These are phyloP conservation scores for Teratosphaeria nubilosa DNA, from an alignment of 2,329 filamentous ascomycete species.

Conservation along the genomic window DNA sequence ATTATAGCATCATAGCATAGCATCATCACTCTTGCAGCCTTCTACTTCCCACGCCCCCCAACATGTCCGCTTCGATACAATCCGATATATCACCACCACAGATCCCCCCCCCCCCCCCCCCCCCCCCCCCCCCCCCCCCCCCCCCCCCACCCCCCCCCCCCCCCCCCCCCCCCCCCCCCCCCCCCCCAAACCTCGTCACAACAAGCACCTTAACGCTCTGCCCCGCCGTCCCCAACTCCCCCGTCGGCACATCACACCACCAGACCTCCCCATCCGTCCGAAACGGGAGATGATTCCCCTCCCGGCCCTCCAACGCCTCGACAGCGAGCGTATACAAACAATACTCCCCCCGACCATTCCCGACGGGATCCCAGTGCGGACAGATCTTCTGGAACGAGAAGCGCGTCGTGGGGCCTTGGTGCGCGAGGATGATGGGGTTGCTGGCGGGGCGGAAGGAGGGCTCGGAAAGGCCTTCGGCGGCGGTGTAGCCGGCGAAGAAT, in stretches of 20 bases:
- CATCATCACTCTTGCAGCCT: not conserved
- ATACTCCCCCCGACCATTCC: slow-evolving; percentile 53
- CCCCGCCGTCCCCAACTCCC: slow-evolving; percentile 57
- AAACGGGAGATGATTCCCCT: slow-evolving; percentile 60
- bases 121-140: slow-evolving; percentile 41
- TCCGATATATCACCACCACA: too few species aligned
- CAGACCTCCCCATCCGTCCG: slow-evolving; percentile 67
- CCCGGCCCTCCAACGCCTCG: slow-evolving; percentile 49
- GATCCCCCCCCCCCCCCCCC: slow-evolving; percentile 37
- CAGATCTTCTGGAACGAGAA: slow-evolving; percentile 77
- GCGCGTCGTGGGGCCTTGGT: slow-evolving; percentile 38
- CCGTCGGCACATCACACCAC: slow-evolving; percentile 63
- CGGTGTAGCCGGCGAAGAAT: slow-evolving; percentile 38
- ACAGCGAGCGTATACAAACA: slow-evolving; percentile 62
- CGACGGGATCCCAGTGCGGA: slow-evolving; percentile 69
- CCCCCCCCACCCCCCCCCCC: too few species aligned
- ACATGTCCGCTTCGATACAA: slow-evolving; percentile 40
- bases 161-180: slow-evolving; percentile 45
- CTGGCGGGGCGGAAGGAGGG: slow-evolving; percentile 51
- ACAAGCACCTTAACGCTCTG: slow-evolving; percentile 56
- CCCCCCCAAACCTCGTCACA: slow-evolving; percentile 44
- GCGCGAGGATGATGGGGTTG: slow-evolving; percentile 52
- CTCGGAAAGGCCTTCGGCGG: slow-evolving; percentile 42
- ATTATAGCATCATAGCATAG: not conserved
- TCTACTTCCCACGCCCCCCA: slow-evolving; percentile 48